Base-by-base conservation (phyloP, 768 basidiomycete genomes). In the Trichaptum fuscoviolaceum region DNA sequence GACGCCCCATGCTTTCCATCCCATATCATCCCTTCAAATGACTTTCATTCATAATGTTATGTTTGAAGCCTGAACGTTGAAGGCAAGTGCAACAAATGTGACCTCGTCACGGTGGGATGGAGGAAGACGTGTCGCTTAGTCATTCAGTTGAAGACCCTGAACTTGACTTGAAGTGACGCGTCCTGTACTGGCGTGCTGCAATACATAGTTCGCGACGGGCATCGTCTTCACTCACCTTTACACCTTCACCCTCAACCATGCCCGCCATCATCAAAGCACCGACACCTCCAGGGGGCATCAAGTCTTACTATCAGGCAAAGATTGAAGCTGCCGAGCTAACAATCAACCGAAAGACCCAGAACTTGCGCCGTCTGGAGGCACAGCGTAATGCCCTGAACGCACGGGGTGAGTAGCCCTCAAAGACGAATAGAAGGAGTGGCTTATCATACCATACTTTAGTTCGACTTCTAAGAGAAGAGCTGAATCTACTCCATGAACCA, bases 331-430 rank as follows among this genome's bases (percentile, higher is more conserved):
- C 95, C 1, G 96, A 99, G 72, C 83, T 97, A 30, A 84, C 92
- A 57, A 97, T 98, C 70, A 97, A 96, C 77, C 88, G 95, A 77
- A 96, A 95, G 77, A 97, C 96, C 0, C 95, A 98, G 82, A 98
- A 99, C 78, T 75, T 99, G 65, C 84, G 96, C 25, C 91, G 96
- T 65, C 80, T 99, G 72, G 96, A 99, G 79, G 97, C 96, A 7
- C 96, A 98, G 75, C 84, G 97, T 67, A 99, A 99, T 85, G 93
- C 96, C 9, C 78, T 99, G 67, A 99, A 99, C 76, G 95, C 96
- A 17, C 82, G 95, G 83, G 95, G 95, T 95, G 67, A 63, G 84
- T 73, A 17, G 57, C 25, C 66, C 25, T 34, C 23, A 15, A 18
- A 24, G 12, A 17, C 20, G 69, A 20, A 66, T 26, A 26, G 66